Evolutionary conservation across 495 filamentous ascomycete genomes (phyloP).

Genomic region (Aspergillus sclerotioniger): DNA sequence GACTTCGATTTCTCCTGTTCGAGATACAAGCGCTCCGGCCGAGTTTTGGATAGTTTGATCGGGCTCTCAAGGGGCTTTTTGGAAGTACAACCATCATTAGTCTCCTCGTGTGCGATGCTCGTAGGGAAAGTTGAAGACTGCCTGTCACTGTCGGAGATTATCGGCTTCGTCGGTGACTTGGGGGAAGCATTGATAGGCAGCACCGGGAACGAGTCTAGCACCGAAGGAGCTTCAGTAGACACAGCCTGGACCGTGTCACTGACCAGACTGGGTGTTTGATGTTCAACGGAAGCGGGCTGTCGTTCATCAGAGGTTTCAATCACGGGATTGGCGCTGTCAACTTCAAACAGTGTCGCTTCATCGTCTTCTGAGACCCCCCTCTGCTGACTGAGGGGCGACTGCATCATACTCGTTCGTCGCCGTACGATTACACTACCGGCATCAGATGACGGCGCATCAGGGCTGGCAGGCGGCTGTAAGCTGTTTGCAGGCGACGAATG

Average conservation of each 20-base stretch:
- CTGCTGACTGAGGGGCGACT: neutral
- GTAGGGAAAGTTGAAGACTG: neutral
- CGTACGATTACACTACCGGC: slow-evolving; percentile 6
- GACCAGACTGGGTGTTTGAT: neutral
- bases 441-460: slow-evolving; percentile 6
- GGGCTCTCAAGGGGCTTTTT: slow-evolving; percentile 40
- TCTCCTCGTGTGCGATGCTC: neutral
- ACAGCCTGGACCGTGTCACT: neutral
- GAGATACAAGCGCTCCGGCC: slow-evolving; percentile 27
- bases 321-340: neutral
- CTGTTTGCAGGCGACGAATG: neutral
- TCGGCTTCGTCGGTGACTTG: neutral
- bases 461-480: slow-evolving; percentile 2
- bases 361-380: neutral
- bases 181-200: neutral
- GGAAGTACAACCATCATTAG: slow-evolving; percentile 7
- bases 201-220: neutral
- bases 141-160: neutral
- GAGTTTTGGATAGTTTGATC: slow-evolving; percentile 37
- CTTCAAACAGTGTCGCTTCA: neutral
- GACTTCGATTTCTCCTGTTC: slow-evolving; percentile 22
- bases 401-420: neutral
- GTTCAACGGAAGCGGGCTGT: neutral
- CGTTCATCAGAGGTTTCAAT: neutral
- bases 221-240: neutral